Percentiles rank a stretch among this genome's conserved stretches.
Conservation (phyloP, 352 stramenopile genomes). For the Phytophthora lateralis region DNA sequence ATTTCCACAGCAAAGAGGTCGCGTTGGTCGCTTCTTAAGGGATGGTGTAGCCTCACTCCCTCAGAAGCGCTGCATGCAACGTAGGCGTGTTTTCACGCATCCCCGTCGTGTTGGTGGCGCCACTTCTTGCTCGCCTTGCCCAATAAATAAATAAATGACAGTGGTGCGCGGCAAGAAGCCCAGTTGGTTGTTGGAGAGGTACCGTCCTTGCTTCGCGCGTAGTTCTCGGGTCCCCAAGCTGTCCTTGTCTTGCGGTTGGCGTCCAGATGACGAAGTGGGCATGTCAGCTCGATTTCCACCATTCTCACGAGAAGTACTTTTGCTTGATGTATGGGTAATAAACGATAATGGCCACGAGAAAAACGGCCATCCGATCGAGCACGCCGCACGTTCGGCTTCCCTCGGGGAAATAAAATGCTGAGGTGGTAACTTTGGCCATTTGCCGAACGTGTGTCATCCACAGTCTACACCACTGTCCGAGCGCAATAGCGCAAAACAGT, state of each 20-base stretch:
- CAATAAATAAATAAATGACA: slow-evolving; percentile 49
- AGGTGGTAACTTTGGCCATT: slow-evolving; percentile 51
- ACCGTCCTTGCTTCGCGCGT: background rate
- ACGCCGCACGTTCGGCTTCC: slow-evolving; percentile 40
- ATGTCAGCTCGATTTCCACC: background rate
- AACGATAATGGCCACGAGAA: slow-evolving; percentile 51
- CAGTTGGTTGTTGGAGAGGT: background rate
- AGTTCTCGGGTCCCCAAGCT: background rate
- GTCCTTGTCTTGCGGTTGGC: slow-evolving; percentile 1
- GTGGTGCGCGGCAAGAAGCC: slow-evolving; percentile 24
- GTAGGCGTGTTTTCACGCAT: background rate
- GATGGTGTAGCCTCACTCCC: background rate
- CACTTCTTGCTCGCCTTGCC: slow-evolving; percentile 13
- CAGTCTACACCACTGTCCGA: slow-evolving; percentile 46
- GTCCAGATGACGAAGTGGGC: too few species aligned
- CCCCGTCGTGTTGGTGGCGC: background rate
- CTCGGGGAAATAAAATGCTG: slow-evolving; percentile 48
- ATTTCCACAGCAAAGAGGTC: background rate
- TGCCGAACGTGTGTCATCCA: slow-evolving; percentile 46
- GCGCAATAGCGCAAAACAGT: slow-evolving; percentile 42
- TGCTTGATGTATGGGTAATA: slow-evolving; percentile 63
- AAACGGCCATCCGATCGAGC: slow-evolving; percentile 50
- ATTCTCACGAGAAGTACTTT: slow-evolving; percentile 28
- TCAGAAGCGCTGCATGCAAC: background rate
- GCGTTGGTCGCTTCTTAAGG: background rate